A percentile compares a stretch with the other conserved stretches of the same genome.
These are phyloP conservation scores for Meyerozyma carpophila DNA, from an alignment of 1,139 yeast genomes.

Conservation along the genomic window DNA sequence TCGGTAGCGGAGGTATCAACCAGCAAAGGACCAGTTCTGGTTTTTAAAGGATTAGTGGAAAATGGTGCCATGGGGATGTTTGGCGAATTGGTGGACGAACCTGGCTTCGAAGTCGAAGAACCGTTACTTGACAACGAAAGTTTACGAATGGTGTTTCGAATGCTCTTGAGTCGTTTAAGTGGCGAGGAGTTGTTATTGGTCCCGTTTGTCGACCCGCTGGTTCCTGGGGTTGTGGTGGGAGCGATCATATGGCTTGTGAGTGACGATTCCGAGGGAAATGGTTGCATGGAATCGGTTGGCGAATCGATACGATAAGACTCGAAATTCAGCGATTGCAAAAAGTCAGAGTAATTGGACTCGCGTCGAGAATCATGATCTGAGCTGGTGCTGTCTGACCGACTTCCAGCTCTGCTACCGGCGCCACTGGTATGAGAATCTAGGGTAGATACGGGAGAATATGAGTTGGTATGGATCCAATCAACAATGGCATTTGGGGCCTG, in stretches of 20 bases:
- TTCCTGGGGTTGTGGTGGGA: neutral
- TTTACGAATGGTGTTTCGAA: conserved; percentile 11
- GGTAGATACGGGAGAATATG: conserved; percentile 2
- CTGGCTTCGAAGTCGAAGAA: neutral
- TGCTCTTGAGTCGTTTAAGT: conserved; percentile 9
- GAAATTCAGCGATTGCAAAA: conserved; percentile 3
- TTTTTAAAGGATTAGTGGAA: neutral
- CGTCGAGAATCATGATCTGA: neutral
- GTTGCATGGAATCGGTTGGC: conserved; percentile 4
- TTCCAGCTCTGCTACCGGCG: conserved; percentile 1
- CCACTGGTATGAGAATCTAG: conserved; percentile 1
- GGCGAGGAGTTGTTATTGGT: conserved; percentile 8
- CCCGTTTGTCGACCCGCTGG: too few relatives aligned
- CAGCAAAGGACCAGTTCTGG: conserved; percentile 5
- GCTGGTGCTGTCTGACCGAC: neutral
- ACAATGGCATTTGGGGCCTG: neutral
- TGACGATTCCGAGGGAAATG: conserved; percentile 7
- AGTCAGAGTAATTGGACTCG: neutral
- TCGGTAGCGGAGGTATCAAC: conserved; percentile 5
- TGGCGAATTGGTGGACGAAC: conserved; percentile 1
- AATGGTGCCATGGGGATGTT: neutral
- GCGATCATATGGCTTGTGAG: conserved; percentile 3
- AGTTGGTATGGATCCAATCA: conserved; percentile 2
- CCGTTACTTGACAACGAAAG: conserved; percentile 8
- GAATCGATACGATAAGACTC: conserved; percentile 6